These are phyloP conservation scores for Paramarasmius palmivorus DNA, from an alignment of 1,284 basidiomycete species.

Conservation along the genomic window DNA sequence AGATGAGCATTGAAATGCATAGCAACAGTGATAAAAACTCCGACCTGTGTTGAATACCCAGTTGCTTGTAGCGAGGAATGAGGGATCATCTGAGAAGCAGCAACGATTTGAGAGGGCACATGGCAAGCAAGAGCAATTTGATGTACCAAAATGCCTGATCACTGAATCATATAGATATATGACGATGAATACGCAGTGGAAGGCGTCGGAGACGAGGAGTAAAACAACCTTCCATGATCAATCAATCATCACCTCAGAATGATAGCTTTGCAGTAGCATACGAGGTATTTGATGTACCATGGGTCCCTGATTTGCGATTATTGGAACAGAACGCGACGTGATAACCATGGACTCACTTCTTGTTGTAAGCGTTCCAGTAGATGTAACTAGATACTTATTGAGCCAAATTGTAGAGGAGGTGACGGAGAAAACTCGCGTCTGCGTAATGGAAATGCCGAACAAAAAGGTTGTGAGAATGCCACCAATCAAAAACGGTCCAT, in stretches of 20 bases:
- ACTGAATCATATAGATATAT: slow-evolving; percentile 5
- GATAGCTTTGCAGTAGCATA: no score
- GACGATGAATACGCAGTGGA: no score
- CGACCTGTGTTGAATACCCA: background rate
- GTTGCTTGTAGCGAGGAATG: background rate
- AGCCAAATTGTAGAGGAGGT: no score
- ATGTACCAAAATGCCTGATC: slow-evolving; percentile 12
- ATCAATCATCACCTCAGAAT: no score
- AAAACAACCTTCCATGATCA: no score
- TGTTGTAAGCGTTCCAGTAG: slow-evolving; percentile 6
- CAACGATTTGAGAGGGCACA: background rate
- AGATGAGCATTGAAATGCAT: no score
- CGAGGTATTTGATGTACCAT: no score
- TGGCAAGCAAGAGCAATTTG: background rate
- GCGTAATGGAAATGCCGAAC: slow-evolving; percentile 13
- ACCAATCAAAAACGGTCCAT: slow-evolving; percentile 13
- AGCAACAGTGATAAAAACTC: no score
- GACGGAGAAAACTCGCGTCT: slow-evolving; percentile 1
- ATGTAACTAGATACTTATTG: background rate
- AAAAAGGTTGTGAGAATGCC: slow-evolving; percentile 8
- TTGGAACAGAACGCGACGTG: no score
- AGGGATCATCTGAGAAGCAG: background rate
- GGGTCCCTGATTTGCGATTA: no score
- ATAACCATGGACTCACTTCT: slow-evolving; percentile 4
- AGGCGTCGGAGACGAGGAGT: no score